Percentiles rank a stretch among this genome's conserved stretches.
These are phyloP conservation scores for Xerophyta viscosa DNA, from an alignment of 106 monocot genomes.

Conservation along the genomic window DNA sequence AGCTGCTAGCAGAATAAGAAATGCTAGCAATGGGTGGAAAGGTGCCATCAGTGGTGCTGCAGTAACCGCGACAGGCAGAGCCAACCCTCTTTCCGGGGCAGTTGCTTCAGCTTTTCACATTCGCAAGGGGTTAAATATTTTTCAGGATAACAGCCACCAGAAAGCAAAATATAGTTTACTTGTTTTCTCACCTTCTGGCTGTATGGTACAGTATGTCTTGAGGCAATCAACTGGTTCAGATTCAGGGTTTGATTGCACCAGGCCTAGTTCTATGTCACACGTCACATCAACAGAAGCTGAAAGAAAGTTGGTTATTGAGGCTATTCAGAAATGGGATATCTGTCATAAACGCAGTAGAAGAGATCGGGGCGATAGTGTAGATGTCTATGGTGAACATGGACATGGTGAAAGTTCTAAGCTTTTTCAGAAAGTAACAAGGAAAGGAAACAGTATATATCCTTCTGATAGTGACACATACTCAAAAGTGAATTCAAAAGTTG, in stretches of 20 bases:
- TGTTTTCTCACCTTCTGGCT: slow-evolving; percentile 83
- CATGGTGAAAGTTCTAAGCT: slow-evolving; percentile 38
- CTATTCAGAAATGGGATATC: slow-evolving; percentile 92
- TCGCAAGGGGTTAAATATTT: slow-evolving; percentile 23
- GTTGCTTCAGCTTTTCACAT: slow-evolving; percentile 83
- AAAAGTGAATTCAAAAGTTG: slow-evolving; percentile 23
- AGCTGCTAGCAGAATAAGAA: slow-evolving; percentile 77
- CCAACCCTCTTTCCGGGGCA: slow-evolving; percentile 65
- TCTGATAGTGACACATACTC: slow-evolving; percentile 11
- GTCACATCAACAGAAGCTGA: slow-evolving; percentile 28
- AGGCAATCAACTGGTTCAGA: slow-evolving; percentile 32
- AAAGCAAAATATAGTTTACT: slow-evolving; percentile 53
- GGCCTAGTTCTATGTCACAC: slow-evolving; percentile 20
- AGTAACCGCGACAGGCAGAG: slow-evolving; percentile 63
- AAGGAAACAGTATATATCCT: slow-evolving; percentile 44
- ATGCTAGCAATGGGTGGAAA: slow-evolving; percentile 77
- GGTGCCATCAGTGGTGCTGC: slow-evolving; percentile 74
- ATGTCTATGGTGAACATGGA: slow-evolving; percentile 75
- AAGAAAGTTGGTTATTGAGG: slow-evolving; percentile 57
- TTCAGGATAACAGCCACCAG: slow-evolving; percentile 22
- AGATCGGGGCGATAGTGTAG: slow-evolving; percentile 49
- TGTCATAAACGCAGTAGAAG: slow-evolving; percentile 75
- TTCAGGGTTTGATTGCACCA: slow-evolving; percentile 31
- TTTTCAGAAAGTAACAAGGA: slow-evolving; percentile 40
- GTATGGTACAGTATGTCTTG: slow-evolving; percentile 73